Conservation (phyloP, 2,329 filamentous ascomycete species). For the Trichoderma sp. region DNA sequence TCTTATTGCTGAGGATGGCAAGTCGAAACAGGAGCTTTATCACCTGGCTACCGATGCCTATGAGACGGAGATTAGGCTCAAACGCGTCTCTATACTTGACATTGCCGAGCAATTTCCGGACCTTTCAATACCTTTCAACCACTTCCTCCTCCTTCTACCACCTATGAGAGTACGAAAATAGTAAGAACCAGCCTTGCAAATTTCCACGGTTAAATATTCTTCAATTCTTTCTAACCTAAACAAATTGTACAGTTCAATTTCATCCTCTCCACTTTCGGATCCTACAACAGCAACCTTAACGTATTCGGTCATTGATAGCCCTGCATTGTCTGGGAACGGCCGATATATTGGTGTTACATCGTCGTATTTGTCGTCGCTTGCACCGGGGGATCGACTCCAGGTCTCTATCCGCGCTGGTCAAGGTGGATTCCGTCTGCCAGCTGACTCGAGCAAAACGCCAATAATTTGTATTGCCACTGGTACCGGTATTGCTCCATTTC, state of each 20-base stretch:
- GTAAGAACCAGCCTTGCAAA: neutral
- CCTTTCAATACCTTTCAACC: neutral
- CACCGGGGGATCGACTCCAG: neutral
- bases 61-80: neutral
- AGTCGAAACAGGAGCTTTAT: neutral
- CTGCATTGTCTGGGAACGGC: slow-evolving; percentile 1
- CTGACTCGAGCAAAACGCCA: neutral
- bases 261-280: neutral
- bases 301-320: neutral
- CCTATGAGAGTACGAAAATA: neutral
- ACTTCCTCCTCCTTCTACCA: neutral
- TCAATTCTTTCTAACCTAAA: neutral
- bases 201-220: neutral
- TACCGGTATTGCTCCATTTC: slow-evolving; percentile 46
- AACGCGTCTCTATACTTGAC: neutral
- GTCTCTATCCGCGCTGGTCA: neutral
- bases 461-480: slow-evolving; percentile 52
- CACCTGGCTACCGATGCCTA: neutral
- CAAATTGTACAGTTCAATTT: neutral
- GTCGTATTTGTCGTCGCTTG: neutral
- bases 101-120: neutral
- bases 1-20: neutral
- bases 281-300: neutral
- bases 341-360: neutral
- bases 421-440: neutral